phyloP scores from a whole-genome alignment of 2,329 filamentous ascomycete species.

The Graphiopsis chlorocephala region DNA sequence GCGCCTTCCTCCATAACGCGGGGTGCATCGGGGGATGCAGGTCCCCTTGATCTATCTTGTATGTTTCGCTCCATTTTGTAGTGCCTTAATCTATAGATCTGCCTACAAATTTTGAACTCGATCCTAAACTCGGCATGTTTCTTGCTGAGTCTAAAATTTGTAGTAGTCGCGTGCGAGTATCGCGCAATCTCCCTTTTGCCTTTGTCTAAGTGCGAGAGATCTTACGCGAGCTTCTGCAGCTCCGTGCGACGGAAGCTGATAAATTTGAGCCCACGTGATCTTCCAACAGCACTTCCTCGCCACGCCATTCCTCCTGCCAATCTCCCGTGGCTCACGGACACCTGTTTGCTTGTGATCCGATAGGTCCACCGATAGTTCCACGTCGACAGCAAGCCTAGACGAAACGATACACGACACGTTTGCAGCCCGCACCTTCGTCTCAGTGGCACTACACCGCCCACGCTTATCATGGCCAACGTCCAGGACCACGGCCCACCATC shows the following conservation, averaged over 20 bases:
- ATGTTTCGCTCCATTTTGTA: not conserved
- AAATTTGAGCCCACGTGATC: not conserved
- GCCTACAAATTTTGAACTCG: conserved; percentile 24
- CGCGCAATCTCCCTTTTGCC: not conserved
- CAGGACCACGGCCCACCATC: conserved; percentile 45
- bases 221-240: not conserved
- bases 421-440: not conserved
- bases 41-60: not conserved
- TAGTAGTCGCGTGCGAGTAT: not conserved
- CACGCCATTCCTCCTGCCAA: conserved; percentile 11
- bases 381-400: not conserved
- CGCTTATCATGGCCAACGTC: conserved; percentile 25
- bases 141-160: conserved; percentile 21
- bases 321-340: conserved; percentile 7
- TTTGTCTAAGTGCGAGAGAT: not conserved
- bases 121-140: not conserved
- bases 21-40: not conserved
- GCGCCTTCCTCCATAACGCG: not conserved
- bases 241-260: not conserved
- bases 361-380: not conserved
- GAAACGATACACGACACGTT: not conserved
- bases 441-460: conserved; percentile 9
- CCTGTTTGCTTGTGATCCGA: conserved; percentile 5
- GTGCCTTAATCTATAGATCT: not conserved
- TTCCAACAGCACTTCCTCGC: not conserved